A percentile compares a stretch with the other conserved stretches of the same genome.
Conservation (phyloP, 2,329 filamentous ascomycete species). For the Talaromyces sp. region DNA sequence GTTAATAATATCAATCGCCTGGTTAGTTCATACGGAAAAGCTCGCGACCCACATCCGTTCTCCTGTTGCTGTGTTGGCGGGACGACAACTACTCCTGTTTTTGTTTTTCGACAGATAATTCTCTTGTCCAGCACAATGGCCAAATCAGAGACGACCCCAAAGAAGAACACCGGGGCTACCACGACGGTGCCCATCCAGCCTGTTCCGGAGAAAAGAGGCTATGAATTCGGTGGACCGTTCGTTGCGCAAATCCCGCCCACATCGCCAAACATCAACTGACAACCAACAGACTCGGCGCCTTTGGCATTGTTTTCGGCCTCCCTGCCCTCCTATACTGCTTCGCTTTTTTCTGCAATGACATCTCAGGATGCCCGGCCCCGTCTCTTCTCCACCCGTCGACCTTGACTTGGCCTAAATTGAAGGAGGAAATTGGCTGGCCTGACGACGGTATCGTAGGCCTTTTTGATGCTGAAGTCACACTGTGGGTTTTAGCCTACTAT, state of each 20-base stretch:
- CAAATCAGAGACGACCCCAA: slow-evolving; percentile 24
- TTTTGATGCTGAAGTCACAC: slow-evolving; percentile 61
- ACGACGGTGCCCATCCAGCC: slow-evolving; percentile 28
- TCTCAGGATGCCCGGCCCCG: slow-evolving; percentile 83
- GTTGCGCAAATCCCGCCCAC: slow-evolving; percentile 16
- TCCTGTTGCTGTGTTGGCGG: not conserved
- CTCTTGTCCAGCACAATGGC: slow-evolving; percentile 2
- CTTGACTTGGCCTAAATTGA: slow-evolving; percentile 66
- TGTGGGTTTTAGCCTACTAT: slow-evolving; percentile 74
- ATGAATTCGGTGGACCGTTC: slow-evolving; percentile 45
- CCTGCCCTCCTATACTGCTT: slow-evolving; percentile 74
- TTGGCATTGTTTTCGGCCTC: slow-evolving; percentile 71
- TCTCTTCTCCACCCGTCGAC: slow-evolving; percentile 69
- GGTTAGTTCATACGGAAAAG: not conserved
- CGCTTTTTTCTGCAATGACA: slow-evolving; percentile 84
- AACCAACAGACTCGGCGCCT: slow-evolving; percentile 62
- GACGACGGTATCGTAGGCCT: slow-evolving; percentile 64
- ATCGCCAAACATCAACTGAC: slow-evolving; percentile 11
- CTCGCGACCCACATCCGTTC: not conserved
- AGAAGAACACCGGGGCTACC: slow-evolving; percentile 25
- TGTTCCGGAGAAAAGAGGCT: slow-evolving; percentile 37
- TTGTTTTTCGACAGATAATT: not conserved
- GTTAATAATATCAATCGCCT: not conserved
- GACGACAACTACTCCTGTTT: not conserved
- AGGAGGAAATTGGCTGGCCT: slow-evolving; percentile 77